Evolutionary conservation across 2,329 filamentous ascomycete species (phyloP), one percentile per base, ranked within the genome.

Genomic region (Neopestalotiopsis sp.): DNA sequence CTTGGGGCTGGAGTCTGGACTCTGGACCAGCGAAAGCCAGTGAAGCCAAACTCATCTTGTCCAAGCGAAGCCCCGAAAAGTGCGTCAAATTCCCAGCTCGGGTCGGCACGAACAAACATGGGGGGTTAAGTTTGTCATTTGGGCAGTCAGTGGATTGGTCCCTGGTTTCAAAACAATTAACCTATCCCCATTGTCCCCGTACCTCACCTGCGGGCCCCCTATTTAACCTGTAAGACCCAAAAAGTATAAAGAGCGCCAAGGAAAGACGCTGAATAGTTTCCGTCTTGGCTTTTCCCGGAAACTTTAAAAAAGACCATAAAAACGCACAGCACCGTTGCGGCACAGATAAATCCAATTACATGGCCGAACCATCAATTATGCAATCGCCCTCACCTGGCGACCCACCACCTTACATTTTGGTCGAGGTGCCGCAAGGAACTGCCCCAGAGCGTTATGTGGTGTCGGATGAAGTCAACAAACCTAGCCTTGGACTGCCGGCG

Each of bases 341-440:
- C 24, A 34, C 24, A 59, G 30, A 30, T 28, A 59, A 59, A 30
- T 17, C 20, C 10, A 6, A 6, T 17, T 28, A 30, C 57, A 24
- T 59, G 9, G 3, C 45, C n/a, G 5, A 53, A 53, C 45, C 45
- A 53, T 17, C 45, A 20, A 62, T 17, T 30, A 64, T 57, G 63
- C 28, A 66, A 17, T 49, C 45, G 12, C 13, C 63, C 20, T 24
- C 28, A 20, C 17, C 63, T 32, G 42, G 49, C 30, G 63, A 40
- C 40, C 63, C 63, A 40, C 63, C 42, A 28, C 63, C 63, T 13
- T 66, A 66, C 45, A 57, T 66, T 28, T 24, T 66, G 45, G 63
- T 66, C 20, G 63, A 66, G 49, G 63, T 66, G 2, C 63, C 63
- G 1, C 63, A 66, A 13, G 63, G 63, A 10, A 34, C 28, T 2